These are phyloP conservation scores for Penicilliopsis zonata DNA, from an alignment of 495 filamentous ascomycete species.

Conservation along the genomic window DNA sequence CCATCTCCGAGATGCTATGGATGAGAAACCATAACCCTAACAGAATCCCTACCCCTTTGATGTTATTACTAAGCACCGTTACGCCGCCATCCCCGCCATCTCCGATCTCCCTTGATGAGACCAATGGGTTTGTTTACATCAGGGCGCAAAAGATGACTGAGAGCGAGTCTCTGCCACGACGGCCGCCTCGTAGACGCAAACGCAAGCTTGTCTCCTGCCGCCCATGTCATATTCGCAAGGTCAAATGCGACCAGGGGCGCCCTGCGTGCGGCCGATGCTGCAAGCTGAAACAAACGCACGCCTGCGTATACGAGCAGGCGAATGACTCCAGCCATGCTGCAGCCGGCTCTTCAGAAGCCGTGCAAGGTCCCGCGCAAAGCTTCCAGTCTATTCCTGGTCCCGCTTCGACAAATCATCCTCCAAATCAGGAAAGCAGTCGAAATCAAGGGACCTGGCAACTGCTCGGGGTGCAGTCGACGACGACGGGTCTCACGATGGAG, in stretches of 20 bases:
- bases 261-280: conserved; percentile 23
- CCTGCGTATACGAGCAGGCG: conserved; percentile 13
- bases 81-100: too few relatives aligned
- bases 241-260: conserved; percentile 20
- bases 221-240: conserved; percentile 22
- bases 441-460: conserved; percentile 3
- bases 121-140: too few relatives aligned
- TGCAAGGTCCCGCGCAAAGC: neutral
- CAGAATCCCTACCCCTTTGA: too few relatives aligned
- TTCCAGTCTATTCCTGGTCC: neutral
- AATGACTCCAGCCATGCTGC: conserved; percentile 3
- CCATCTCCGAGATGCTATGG: too few relatives aligned
- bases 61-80: too few relatives aligned
- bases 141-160: too few relatives aligned
- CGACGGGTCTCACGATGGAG: neutral
- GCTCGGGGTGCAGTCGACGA: neutral
- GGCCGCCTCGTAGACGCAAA: too few relatives aligned
- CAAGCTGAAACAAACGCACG: conserved; percentile 10
- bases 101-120: too few relatives aligned
- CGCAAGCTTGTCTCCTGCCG: conserved; percentile 18
- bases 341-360: neutral
- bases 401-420: neutral
- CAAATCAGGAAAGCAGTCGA: neutral
- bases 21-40: too few relatives aligned
- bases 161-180: too few relatives aligned